Evolutionary conservation across 78 protist species (phyloP), one percentile per base, ranked within the genome.

Genomic region (Emiliania huxleyi): DNA sequence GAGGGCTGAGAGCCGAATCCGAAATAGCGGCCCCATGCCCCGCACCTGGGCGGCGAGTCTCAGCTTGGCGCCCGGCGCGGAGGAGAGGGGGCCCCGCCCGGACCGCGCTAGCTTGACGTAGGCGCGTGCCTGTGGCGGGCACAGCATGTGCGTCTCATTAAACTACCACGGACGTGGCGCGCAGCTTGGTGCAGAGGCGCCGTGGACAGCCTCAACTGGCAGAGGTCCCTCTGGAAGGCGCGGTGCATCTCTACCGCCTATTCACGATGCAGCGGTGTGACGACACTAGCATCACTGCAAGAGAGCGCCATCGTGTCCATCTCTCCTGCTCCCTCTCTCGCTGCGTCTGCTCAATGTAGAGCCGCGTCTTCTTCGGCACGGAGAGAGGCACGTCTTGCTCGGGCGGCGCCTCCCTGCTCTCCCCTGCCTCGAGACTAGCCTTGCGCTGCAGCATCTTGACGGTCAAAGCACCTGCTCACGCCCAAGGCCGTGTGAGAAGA

Each of bases 271-370:
- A 26, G 12, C 29, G 75, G 29, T 5, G 75, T 8, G 37, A 62
- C n/a, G n/a, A n/a, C n/a, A n/a, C n/a, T n/a, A n/a, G n/a, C n/a
- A n/a, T n/a, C n/a, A n/a, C n/a, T n/a, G n/a, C 77, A 21, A 69
- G 15, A 21, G 11, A n/a, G n/a, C n/a, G n/a, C n/a, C n/a, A n/a
- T n/a, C n/a, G n/a, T n/a, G n/a, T n/a, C n/a, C n/a, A n/a, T n/a
- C n/a, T n/a, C n/a, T n/a, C 88, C 83, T 81, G 87, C 44, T 92
- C 96, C 62, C 83, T 90, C 91, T 96, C 97, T 5, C 97, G 84
- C 85, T 96, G 95, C 42, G 96, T 94, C 93, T 95, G 96, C 91
- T 96, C 97, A 22, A 96, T 92, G 93, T 95, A 96, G 37, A 96
- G 91, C 71, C 73, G 75, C 38, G 96, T 95, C 75, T 94, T 95